phyloP scores from a whole-genome alignment of 2,329 filamentous ascomycete genomes.

The Penicillium hesseltinei region DNA sequence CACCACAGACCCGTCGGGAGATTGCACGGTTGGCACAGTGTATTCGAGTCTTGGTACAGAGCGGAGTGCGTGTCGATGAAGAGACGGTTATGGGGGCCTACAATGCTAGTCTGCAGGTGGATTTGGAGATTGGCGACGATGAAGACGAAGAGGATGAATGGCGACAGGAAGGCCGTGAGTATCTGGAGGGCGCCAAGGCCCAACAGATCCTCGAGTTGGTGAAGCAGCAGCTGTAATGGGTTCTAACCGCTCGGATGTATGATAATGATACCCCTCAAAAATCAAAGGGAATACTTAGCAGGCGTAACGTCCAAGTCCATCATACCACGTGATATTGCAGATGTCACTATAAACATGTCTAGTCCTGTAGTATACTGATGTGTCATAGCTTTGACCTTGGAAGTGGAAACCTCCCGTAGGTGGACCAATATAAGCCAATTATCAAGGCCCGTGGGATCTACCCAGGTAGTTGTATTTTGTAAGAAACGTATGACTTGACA shows the following conservation, averaged over 20 bases:
- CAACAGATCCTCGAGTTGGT: constrained; percentile 38
- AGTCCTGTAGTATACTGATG: no score
- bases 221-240: constrained; percentile 14
- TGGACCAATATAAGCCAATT: background rate
- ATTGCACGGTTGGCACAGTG: constrained; percentile 81
- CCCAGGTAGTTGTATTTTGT: background rate
- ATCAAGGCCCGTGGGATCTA: background rate
- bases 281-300: constrained; percentile 2
- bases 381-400: no score
- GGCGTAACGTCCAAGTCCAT: background rate
- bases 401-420: no score
- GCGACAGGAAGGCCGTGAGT: constrained; percentile 40
- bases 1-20: constrained; percentile 74
- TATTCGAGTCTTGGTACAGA: constrained; percentile 77
- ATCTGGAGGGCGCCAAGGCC: constrained; percentile 43
- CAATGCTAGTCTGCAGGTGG: constrained; percentile 72
- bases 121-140: constrained; percentile 42
- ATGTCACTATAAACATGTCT: background rate
- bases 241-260: constrained; percentile 4
- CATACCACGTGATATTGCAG: background rate
- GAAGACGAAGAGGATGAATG: constrained; percentile 36
- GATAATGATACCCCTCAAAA: constrained; percentile 13
- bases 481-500: background rate
- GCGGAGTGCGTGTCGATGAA: constrained; percentile 82
- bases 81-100: constrained; percentile 83